A percentile compares a stretch with the other conserved stretches of the same genome.
phyloP scores from a whole-genome alignment of 768 basidiomycete species.

The Lentinula sp. region DNA sequence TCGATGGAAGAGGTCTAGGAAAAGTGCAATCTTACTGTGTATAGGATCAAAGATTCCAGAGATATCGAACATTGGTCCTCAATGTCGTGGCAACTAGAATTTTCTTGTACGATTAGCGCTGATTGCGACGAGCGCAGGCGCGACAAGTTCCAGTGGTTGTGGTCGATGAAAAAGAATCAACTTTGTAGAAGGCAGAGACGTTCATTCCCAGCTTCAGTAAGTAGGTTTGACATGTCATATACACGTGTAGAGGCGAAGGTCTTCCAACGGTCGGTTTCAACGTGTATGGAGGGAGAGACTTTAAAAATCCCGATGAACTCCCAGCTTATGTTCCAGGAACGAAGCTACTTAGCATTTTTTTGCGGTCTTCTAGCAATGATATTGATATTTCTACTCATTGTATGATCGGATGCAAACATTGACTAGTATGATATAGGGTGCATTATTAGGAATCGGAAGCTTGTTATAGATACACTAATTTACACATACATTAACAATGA shows the following conservation, averaged over 20 bases:
- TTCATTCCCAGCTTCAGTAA: not conserved
- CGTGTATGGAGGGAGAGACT: not conserved
- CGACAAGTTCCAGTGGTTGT: not conserved
- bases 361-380: not conserved
- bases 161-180: not conserved
- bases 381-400: not conserved
- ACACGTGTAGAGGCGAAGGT: slow-evolving; percentile 4
- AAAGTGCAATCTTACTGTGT: not conserved
- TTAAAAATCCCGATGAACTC: not conserved
- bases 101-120: not conserved
- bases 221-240: slow-evolving; percentile 3
- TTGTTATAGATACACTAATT: not conserved
- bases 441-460: not conserved
- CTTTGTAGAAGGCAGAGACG: not conserved
- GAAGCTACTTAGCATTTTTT: not conserved
- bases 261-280: not conserved
- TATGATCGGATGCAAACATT: not conserved
- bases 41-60: not conserved
- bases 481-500: not conserved
- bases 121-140: not conserved
- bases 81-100: not conserved
- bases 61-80: slow-evolving; percentile 1
- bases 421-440: not conserved
- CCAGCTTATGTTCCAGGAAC: not conserved
- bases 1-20: not conserved